Percentiles rank a stretch among this genome's conserved stretches.
phyloP scores from a whole-genome alignment of 73 alveolate genomes.

The Blepharisma japonicum region DNA sequence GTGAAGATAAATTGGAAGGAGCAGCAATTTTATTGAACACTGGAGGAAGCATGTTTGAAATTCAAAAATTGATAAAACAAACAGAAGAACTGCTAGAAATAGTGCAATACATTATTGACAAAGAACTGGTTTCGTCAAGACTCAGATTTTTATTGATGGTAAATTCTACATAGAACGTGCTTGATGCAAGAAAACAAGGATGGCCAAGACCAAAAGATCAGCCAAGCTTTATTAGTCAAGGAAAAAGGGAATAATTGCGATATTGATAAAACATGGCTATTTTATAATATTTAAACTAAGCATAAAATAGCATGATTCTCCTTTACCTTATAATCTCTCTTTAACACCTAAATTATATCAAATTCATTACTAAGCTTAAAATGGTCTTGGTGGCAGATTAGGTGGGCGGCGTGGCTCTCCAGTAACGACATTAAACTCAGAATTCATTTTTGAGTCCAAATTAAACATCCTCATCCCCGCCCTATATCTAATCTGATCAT shows the following conservation, averaged over 20 bases:
- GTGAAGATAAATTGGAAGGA: constrained; percentile 19
- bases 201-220: too few relatives aligned
- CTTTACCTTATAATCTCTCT: too few relatives aligned
- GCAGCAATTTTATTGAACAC: not conserved
- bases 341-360: too few relatives aligned
- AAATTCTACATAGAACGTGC: too few relatives aligned
- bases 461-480: constrained; percentile 85
- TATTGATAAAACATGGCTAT: too few relatives aligned
- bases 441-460: constrained; percentile 86
- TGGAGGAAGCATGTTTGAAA: constrained; percentile 19
- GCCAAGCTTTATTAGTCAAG: too few relatives aligned
- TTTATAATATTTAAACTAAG: too few relatives aligned
- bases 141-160: too few relatives aligned
- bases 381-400: constrained; percentile 49
- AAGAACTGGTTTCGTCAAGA: not conserved
- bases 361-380: constrained; percentile 27
- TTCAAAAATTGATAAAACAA: not conserved
- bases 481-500: constrained; percentile 89
- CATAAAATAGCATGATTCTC: too few relatives aligned
- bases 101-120: not conserved
- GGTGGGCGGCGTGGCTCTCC: constrained; percentile 77
- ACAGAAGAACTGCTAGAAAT: not conserved
- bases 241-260: too few relatives aligned
- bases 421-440: constrained; percentile 89
- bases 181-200: too few relatives aligned